Conservation (phyloP, 2,329 filamentous ascomycete species). For the Teratosphaeria viscida region DNA sequence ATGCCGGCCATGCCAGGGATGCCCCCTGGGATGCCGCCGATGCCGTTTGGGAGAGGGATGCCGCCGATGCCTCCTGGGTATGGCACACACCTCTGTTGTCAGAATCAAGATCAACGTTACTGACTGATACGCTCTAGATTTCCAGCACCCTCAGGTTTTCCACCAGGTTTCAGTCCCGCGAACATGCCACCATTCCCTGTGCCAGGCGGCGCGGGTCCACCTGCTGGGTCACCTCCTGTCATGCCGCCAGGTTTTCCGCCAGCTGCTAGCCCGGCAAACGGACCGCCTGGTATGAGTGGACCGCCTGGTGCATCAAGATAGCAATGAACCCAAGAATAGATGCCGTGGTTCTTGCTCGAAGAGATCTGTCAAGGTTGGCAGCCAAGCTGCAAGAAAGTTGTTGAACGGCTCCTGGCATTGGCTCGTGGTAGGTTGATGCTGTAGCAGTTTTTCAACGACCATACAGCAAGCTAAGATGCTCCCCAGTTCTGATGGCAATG, state of each 20-base stretch:
- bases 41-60: constrained; percentile 10
- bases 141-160: constrained; percentile 3
- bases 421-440: not conserved
- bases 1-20: constrained; percentile 1
- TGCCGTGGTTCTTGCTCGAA: not conserved
- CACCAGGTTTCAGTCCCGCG: constrained; percentile 2
- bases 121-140: not conserved
- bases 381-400: not conserved
- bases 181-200: constrained; percentile 3
- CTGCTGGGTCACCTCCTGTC: constrained; percentile 10
- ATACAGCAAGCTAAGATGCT: not conserved
- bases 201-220: not conserved
- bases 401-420: not conserved
- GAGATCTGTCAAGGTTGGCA: not conserved
- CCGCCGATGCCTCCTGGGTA: constrained; percentile 8
- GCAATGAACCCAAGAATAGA: not conserved
- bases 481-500: not conserved
- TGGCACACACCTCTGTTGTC: not conserved
- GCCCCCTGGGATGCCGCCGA: constrained; percentile 7
- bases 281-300: constrained; percentile 7
- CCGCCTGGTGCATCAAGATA: constrained; percentile 4
- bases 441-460: not conserved
- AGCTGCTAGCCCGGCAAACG: constrained; percentile 3
- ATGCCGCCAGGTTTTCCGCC: constrained; percentile 12
- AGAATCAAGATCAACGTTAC: not conserved